Evolutionary conservation across 2,329 filamentous ascomycete genomes (phyloP).

Genomic region (Pseudogymnoascus sp.): DNA sequence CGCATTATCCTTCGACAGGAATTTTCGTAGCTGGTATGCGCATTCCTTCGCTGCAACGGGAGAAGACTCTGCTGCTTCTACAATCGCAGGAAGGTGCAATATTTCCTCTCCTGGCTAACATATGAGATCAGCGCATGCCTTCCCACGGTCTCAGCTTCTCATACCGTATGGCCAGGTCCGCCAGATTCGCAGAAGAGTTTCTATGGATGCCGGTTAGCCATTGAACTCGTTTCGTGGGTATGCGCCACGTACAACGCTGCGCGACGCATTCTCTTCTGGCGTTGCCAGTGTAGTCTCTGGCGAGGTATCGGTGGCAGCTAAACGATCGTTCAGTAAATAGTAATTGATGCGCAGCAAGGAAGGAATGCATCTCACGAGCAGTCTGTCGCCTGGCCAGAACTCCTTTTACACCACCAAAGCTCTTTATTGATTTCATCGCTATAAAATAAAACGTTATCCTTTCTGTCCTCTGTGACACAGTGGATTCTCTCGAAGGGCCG

Average conservation of each 20-base stretch:
- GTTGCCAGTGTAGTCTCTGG: constrained; percentile 40
- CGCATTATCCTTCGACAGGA: constrained; percentile 65
- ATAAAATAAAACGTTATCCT: background rate
- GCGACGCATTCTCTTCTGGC: constrained; percentile 58
- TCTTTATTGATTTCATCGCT: constrained; percentile 30
- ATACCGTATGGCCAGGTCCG: constrained; percentile 48
- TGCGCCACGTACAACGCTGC: constrained; percentile 53
- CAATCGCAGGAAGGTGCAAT: constrained; percentile 83
- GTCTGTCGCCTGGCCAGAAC: constrained; percentile 28
- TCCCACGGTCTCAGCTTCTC: constrained; percentile 15
- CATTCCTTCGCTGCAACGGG: constrained; percentile 77
- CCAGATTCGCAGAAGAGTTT: constrained; percentile 75
- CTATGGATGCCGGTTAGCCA: constrained; percentile 35
- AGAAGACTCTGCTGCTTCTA: constrained; percentile 90
- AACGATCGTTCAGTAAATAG: background rate
- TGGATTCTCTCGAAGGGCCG: background rate
- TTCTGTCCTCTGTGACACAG: background rate
- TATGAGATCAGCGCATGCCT: constrained; percentile 12
- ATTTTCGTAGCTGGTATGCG: constrained; percentile 73
- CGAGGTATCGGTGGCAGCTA: constrained; percentile 12
- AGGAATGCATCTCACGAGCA: background rate
- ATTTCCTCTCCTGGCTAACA: constrained; percentile 69
- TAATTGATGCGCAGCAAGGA: constrained; percentile 14
- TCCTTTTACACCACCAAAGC: constrained; percentile 26
- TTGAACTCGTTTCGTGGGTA: background rate